phyloP scores from a whole-genome alignment of 2,329 filamentous ascomycete genomes.

The Sclerotinia borealis region DNA sequence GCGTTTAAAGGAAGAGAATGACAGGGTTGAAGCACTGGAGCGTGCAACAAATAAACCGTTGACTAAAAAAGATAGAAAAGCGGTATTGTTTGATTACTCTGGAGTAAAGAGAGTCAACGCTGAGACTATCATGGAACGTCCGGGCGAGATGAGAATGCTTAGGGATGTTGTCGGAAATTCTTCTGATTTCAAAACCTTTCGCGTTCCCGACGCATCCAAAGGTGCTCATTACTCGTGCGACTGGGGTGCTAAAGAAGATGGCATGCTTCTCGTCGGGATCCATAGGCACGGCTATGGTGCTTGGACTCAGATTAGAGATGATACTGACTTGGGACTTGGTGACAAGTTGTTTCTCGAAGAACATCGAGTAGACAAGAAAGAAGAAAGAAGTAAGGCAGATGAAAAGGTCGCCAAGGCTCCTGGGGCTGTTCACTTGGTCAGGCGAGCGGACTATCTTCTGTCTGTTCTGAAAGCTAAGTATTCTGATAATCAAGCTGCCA shows the following conservation, averaged over 20 bases:
- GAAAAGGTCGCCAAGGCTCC: constrained; percentile 75
- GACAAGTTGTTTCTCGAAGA: constrained; percentile 97
- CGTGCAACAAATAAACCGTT: constrained; percentile 68
- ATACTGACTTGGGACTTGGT: constrained; percentile 73
- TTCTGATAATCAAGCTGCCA: constrained; percentile 67
- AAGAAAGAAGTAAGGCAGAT: constrained; percentile 74
- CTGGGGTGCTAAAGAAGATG: constrained; percentile 91
- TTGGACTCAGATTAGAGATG: constrained; percentile 91
- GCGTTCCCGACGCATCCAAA: constrained; percentile 86
- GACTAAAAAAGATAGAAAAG: constrained; percentile 97
- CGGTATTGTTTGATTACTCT: constrained; percentile 88
- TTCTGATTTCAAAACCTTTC: constrained; percentile 71
- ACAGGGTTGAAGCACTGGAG: constrained; percentile 57
- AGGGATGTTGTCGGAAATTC: constrained; percentile 63
- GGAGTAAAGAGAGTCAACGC: constrained; percentile 94
- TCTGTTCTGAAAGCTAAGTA: constrained; percentile 89
- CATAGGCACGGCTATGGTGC: constrained; percentile 91
- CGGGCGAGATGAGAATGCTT: constrained; percentile 79
- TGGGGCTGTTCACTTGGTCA: constrained; percentile 93
- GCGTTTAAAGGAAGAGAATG: constrained; percentile 68
- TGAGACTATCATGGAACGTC: constrained; percentile 87
- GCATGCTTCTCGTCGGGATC: constrained; percentile 94
- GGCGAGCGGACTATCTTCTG: constrained; percentile 87
- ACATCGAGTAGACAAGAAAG: constrained; percentile 96
- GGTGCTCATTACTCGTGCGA: constrained; percentile 83